These are phyloP conservation scores for Prunus davidiana DNA, from an alignment of 306 rosid genomes.

Conservation along the genomic window DNA sequence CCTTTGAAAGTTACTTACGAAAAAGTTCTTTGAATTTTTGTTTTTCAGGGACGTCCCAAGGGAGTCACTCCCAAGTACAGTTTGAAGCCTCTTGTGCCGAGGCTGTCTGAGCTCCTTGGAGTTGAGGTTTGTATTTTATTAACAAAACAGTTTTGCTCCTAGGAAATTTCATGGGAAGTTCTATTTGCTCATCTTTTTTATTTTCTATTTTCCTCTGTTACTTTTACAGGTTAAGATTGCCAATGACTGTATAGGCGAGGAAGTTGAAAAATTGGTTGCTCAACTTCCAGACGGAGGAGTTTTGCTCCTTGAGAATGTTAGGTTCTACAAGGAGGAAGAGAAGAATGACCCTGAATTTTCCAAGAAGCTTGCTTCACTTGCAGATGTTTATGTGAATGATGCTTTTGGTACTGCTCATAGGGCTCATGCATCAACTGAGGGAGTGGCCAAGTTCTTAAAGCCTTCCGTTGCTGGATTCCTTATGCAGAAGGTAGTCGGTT, in stretches of 20 bases:
- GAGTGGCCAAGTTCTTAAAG: slow-evolving; percentile 79
- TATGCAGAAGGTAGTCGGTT: slow-evolving; percentile 76
- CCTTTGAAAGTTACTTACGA: not conserved
- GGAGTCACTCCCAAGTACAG: slow-evolving; percentile 95
- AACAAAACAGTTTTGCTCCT: not conserved
- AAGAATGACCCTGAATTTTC: slow-evolving; percentile 92
- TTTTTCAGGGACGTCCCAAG: slow-evolving; percentile 90
- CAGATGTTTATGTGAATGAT: slow-evolving; percentile 89
- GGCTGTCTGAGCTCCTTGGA: slow-evolving; percentile 83
- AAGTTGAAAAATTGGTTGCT: slow-evolving; percentile 79
- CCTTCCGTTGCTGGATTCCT: slow-evolving; percentile 95
- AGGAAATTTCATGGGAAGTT: not conserved
- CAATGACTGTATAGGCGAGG: slow-evolving; percentile 70
- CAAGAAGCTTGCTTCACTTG: slow-evolving; percentile 89
- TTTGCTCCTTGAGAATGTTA: slow-evolving; percentile 89
- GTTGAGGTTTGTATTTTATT: slow-evolving; percentile 40
- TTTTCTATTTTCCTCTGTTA: not conserved
- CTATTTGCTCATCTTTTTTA: not conserved
- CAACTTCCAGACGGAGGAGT: slow-evolving; percentile 79
- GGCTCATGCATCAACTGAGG: slow-evolving; percentile 97
- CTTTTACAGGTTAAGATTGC: slow-evolving; percentile 64
- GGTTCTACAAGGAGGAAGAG: slow-evolving; percentile 96
- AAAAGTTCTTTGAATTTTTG: slow-evolving; percentile 11
- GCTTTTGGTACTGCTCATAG: slow-evolving; percentile 97
- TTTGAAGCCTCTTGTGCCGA: slow-evolving; percentile 88